Percentiles rank a stretch among this genome's conserved stretches.
These are phyloP conservation scores for Pestalotiopsis sp. DNA, from an alignment of 2,329 filamentous ascomycete genomes.

Conservation along the genomic window DNA sequence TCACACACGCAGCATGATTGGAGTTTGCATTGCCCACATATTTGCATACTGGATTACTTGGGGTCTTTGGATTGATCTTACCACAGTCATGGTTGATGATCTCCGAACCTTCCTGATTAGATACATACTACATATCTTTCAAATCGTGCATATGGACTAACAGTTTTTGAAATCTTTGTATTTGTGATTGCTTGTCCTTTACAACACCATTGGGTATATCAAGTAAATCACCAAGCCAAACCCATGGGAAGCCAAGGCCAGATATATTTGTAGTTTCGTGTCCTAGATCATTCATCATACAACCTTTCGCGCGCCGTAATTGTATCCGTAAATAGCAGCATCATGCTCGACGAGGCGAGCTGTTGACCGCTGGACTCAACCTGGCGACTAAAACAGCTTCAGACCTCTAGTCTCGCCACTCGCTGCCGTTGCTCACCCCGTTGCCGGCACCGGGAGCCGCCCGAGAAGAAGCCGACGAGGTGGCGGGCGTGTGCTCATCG, in stretches of 20 bases:
- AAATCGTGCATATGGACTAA: too few relatives aligned
- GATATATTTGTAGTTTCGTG: neutral
- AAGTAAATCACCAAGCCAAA: neutral
- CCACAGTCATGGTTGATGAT: too few relatives aligned
- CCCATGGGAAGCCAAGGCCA: neutral
- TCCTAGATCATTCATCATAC: neutral
- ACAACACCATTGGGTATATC: conserved; percentile 12
- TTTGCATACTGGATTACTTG: neutral
- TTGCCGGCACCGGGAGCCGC: conserved; percentile 15
- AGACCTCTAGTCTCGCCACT: conserved; percentile 27
- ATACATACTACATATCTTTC: too few relatives aligned
- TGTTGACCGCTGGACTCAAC: neutral
- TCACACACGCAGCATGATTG: neutral
- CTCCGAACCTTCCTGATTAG: too few relatives aligned
- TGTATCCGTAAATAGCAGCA: neutral
- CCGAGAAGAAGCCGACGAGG: conserved; percentile 19
- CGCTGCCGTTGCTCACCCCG: conserved; percentile 30
- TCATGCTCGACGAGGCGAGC: neutral
- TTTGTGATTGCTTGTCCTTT: neutral
- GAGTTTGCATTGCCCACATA: neutral
- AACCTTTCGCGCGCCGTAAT: neutral
- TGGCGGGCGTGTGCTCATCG: conserved; percentile 23
- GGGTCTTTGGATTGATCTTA: neutral
- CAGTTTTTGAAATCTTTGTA: too few relatives aligned
- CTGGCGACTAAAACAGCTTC: neutral